A percentile compares a stretch with the other conserved stretches of the same genome.
Evolutionary conservation across 176 grass and related monocot species (phyloP).

Genomic region (Microstegium vimineum): DNA sequence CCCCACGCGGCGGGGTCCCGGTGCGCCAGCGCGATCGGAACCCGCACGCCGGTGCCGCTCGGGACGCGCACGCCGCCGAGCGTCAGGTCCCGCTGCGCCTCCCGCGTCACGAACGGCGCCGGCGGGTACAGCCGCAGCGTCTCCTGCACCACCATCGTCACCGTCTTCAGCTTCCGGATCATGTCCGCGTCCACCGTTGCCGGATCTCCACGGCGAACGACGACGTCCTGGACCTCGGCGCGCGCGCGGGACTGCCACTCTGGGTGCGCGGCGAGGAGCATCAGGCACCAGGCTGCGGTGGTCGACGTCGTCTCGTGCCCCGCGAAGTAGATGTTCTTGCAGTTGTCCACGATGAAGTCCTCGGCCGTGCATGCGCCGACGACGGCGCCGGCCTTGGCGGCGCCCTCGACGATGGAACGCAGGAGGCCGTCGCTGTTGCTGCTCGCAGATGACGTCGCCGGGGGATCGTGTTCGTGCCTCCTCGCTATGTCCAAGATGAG

Average conservation of each 20-base stretch:
- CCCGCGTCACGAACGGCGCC: conserved; percentile 35
- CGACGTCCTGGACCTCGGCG: conserved; percentile 34
- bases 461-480: conserved; percentile 18
- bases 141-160: conserved; percentile 91
- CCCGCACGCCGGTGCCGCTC: conserved; percentile 47
- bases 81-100: conserved; percentile 42
- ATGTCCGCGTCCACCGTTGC: conserved; percentile 38
- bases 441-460: neutral
- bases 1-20: conserved; percentile 42
- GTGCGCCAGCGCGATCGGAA: conserved; percentile 41
- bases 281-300: conserved; percentile 60
- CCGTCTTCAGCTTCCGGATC: conserved; percentile 62
- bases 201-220: no score
- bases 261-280: conserved; percentile 68
- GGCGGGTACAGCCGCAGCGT: conserved; percentile 58
- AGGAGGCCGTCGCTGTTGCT: conserved; percentile 47
- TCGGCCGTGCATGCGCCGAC: conserved; percentile 2
- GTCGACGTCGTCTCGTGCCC: conserved; percentile 66
- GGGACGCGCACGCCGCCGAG: conserved; percentile 45
- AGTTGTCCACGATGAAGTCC: conserved; percentile 76
- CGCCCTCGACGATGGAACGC: conserved; percentile 60
- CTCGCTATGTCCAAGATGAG: conserved; percentile 48
- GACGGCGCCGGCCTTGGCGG: neutral
- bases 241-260: conserved; percentile 54
- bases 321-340: conserved; percentile 84